phyloP scores from a whole-genome alignment of 2,329 filamentous ascomycete genomes.

The Tolypocladium tropicale region DNA sequence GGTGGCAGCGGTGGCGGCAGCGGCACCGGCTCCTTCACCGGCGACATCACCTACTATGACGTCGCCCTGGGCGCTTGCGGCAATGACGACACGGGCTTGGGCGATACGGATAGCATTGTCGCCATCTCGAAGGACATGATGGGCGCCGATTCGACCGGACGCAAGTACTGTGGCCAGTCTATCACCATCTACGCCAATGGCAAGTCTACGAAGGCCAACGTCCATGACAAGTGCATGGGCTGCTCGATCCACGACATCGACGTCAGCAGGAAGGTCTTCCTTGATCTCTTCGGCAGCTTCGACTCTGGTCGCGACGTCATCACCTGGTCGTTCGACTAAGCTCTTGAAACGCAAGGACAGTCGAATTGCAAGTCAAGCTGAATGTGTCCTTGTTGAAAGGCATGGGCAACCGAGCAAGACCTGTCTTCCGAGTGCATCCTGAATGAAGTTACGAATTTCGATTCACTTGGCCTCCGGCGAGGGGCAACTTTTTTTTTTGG shows the following conservation, averaged over 20 bases:
- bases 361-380: not conserved
- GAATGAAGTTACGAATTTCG: not conserved
- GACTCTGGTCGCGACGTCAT: slow-evolving; percentile 29
- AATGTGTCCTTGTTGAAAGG: not conserved
- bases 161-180: slow-evolving; percentile 60
- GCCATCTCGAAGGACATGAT: slow-evolving; percentile 58
- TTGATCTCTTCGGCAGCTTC: slow-evolving; percentile 37
- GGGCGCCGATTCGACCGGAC: slow-evolving; percentile 52
- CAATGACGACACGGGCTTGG: slow-evolving; percentile 44
- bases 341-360: not conserved
- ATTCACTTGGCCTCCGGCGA: not conserved
- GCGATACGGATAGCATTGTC: slow-evolving; percentile 49
- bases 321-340: slow-evolving; percentile 37
- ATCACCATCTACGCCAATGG: slow-evolving; percentile 54
- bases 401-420: not conserved
- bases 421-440: not conserved
- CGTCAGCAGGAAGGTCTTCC: slow-evolving; percentile 46
- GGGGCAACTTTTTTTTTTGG: not conserved
- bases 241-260: slow-evolving; percentile 34
- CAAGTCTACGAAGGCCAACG: slow-evolving; percentile 43
- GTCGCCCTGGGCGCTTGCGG: slow-evolving; percentile 63
- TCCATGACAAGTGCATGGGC: slow-evolving; percentile 58
- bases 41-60: slow-evolving; percentile 67
- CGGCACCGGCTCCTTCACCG: slow-evolving; percentile 24
- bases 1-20: not conserved